Base-by-base conservation (phyloP, 768 basidiomycete species). In the Coprinopsis strossmayeri region DNA sequence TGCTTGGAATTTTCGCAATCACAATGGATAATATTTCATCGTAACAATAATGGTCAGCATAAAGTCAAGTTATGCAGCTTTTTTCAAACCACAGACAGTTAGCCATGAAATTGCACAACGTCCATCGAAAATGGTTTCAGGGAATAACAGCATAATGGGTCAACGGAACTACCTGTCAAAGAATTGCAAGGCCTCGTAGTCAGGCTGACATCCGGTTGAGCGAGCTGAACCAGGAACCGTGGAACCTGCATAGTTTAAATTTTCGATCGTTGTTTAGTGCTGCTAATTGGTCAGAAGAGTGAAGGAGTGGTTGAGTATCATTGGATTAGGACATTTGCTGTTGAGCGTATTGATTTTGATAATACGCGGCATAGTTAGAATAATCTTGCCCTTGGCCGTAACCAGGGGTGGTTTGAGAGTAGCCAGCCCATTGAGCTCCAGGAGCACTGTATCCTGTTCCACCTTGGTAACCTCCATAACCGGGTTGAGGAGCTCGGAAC, bases 281-380 rank as follows among this genome's bases (percentile, higher is more conserved):
- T 69, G 68, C 62, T 54, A 68, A 61, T 58, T 45, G 53, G 73
- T 73, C 59, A 44, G 48, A 46, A 45, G 47, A 34, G 40, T 49
- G 34, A 58, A 62, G n/a, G n/a, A n/a, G n/a, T 51, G 39, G 47
- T 34, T 46, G 53, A 54, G 28, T 56, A 49, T 41, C 17, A 13
- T 20, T 13, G 45, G 24, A 26, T 54, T 56, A 61, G 56, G 56
- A 73, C 63, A 76, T 62, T 66, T 81, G 82, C 68, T 86, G 83
- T 65, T 89, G 87, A 54, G 82, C 74, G 61, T 90, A 91, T 76
- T 90, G 88, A 64, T 78, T 80, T 71, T 91, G 88, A 67, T 92
- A 92, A 65, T 91, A 92, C 53, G 87, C 78, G 37, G 88, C 85
- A 53, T 91, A 91, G 63, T 81, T 87, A 63, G 81, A 73, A 62